These are phyloP conservation scores for Atkinsonella hypoxylon DNA, from an alignment of 2,329 filamentous ascomycete genomes.

Conservation along the genomic window DNA sequence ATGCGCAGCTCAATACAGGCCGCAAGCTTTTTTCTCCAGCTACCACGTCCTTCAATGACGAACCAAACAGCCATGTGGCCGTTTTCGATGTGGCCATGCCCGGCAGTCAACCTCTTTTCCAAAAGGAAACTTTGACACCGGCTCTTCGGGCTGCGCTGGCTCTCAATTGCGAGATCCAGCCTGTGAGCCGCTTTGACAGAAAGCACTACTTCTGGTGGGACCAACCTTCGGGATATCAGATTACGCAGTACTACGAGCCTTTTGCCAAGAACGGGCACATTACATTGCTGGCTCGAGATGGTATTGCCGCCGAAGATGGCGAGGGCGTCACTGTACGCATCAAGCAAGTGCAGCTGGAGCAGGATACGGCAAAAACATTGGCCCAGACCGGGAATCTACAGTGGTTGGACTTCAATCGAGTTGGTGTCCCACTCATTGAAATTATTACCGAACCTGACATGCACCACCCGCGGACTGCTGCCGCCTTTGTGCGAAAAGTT, in stretches of 20 bases:
- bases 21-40: conserved; percentile 81
- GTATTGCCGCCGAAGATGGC: conserved; percentile 64
- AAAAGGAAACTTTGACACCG: conserved; percentile 70
- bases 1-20: conserved; percentile 84
- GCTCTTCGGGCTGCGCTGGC: conserved; percentile 84
- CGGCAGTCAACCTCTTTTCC: conserved; percentile 78
- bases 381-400: conserved; percentile 61
- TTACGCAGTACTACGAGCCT: conserved; percentile 84
- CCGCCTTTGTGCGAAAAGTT: conserved; percentile 79
- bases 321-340: conserved; percentile 65
- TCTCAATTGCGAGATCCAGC: conserved; percentile 67
- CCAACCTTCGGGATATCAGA: conserved; percentile 91
- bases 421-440: conserved; percentile 82
- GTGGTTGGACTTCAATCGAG: conserved; percentile 87
- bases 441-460: conserved; percentile 89
- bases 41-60: conserved; percentile 49
- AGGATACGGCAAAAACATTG: conserved; percentile 92
- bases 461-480: conserved; percentile 75
- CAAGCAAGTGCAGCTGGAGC: conserved; percentile 92
- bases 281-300: conserved; percentile 61
- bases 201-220: conserved; percentile 99
- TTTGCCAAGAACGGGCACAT: conserved; percentile 60
- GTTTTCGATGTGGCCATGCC: conserved; percentile 84
- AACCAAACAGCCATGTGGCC: conserved; percentile 77
- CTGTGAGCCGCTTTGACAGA: conserved; percentile 73